Evolutionary conservation across 2,329 filamentous ascomycete genomes (phyloP), one percentile per base, ranked within the genome.

Genomic region (Dothistroma septosporum): DNA sequence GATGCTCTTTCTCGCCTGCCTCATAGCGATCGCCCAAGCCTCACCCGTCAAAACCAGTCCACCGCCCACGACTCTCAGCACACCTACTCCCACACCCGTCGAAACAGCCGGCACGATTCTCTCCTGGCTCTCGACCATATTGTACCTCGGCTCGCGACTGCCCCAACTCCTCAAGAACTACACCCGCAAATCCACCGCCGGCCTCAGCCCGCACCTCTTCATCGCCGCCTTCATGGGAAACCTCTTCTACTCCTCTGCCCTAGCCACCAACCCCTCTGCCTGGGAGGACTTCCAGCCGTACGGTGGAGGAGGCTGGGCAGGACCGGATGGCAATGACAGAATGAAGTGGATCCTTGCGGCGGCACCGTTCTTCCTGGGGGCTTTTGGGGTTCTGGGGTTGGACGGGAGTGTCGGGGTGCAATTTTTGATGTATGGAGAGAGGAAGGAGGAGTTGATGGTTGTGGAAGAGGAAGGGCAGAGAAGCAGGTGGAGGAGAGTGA

Each of bases 131-230:
- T 83, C 82, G 11, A 84, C 83, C 0, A 53, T 80, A 31, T 76
- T 85, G 24, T 86, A 86, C 67, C 81, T 86, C 37, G 79, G 77
- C 64, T 86, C 84, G 32, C 82, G 84, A 24, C 73, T 87, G 57
- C 86, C 86, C 0, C 86, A 89, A 69, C 79, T 89, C 41, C 83
- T 85, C 76, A 86, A 87, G 68, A 89, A 89, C 74, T 83, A 84
- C 70, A 68, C 76, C 55, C 83, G 85, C 53, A 83, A 83, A 69
- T 87, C 84, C 48, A 88, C 86, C 11, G 79, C 85, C 1, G 86
- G 86, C 3, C 80, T 89, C 9, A 85, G 81, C 0, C 85, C 85
- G 0, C 75, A 83, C 0, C 80, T 89, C 53, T 89, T 89, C 75
- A 76, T 83, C 44, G 86, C 86, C 5, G 86, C 86, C 2, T 89